phyloP scores from a whole-genome alignment of 306 rosid species.

The Cyamopsis tetragonoloba region DNA sequence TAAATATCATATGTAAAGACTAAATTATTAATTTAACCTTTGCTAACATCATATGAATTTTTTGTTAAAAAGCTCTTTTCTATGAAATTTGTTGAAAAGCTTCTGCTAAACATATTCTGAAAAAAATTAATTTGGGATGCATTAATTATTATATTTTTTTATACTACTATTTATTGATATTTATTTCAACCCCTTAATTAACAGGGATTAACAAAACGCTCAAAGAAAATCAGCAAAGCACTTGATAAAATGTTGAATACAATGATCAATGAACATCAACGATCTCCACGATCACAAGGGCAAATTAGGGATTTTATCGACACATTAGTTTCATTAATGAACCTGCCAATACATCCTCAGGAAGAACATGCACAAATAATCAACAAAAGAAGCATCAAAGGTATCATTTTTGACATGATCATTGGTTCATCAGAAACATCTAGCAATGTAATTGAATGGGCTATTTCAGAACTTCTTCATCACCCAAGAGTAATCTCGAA shows the following conservation, averaged over 20 bases:
- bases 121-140: too few species aligned
- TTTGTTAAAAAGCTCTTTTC: too few species aligned
- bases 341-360: conserved; percentile 14
- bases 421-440: conserved; percentile 19
- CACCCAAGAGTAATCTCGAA: conserved; percentile 29
- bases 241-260: conserved; percentile 19
- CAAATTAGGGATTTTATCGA: conserved; percentile 13
- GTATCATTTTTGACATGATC: conserved; percentile 35
- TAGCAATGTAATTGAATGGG: conserved; percentile 23
- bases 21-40: too few species aligned
- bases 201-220: not conserved
- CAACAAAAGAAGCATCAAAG: conserved; percentile 27
- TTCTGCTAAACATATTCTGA: too few species aligned
- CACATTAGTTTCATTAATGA: conserved; percentile 15
- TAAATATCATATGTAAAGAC: too few species aligned
- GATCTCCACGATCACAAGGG: not conserved
- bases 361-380: not conserved
- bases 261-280: conserved; percentile 25
- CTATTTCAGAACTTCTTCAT: conserved; percentile 28
- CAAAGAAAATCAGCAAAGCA: not conserved
- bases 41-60: too few species aligned
- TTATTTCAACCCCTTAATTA: not conserved
- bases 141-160: too few species aligned
- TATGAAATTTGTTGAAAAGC: too few species aligned
- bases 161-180: not conserved